phyloP scores from a whole-genome alignment of 768 basidiomycete species.

The Russula sp. region DNA sequence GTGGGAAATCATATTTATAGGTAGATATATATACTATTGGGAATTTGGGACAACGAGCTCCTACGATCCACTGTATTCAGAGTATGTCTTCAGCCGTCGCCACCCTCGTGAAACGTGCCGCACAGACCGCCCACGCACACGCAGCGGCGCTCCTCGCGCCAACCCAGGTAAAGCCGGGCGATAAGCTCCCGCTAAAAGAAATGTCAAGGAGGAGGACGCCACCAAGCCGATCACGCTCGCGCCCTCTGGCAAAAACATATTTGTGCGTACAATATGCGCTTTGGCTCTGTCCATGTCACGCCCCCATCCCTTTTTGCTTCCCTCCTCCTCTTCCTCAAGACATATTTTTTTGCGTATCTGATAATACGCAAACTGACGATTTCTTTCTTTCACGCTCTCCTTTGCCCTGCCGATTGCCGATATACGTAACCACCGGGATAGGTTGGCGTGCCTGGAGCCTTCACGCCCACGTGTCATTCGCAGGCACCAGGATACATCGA shows the following conservation, averaged over 20 bases:
- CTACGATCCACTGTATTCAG: no score
- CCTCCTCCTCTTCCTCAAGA: no score
- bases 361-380: background rate
- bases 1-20: background rate
- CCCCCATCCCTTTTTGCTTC: background rate
- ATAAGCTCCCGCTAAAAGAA: slow-evolving; percentile 25
- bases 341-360: background rate
- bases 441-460: slow-evolving; percentile 30
- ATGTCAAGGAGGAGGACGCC: slow-evolving; percentile 27
- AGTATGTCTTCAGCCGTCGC: slow-evolving; percentile 18
- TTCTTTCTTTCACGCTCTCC: background rate
- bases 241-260: slow-evolving; percentile 24
- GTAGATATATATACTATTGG: background rate
- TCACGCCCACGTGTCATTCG: slow-evolving; percentile 29
- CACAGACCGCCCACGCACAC: slow-evolving; percentile 26
- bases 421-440: background rate
- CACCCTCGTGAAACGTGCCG: background rate
- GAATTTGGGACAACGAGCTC: background rate
- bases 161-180: slow-evolving; percentile 24
- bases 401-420: background rate
- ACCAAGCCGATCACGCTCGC: slow-evolving; percentile 12
- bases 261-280: slow-evolving; percentile 17
- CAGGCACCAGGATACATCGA: slow-evolving; percentile 49
- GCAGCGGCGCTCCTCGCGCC: slow-evolving; percentile 16
- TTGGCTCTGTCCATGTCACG: background rate